Evolutionary conservation across 2,329 filamentous ascomycete species (phyloP), one percentile per base, ranked within the genome.

Genomic region (Atkinsonella texensis): DNA sequence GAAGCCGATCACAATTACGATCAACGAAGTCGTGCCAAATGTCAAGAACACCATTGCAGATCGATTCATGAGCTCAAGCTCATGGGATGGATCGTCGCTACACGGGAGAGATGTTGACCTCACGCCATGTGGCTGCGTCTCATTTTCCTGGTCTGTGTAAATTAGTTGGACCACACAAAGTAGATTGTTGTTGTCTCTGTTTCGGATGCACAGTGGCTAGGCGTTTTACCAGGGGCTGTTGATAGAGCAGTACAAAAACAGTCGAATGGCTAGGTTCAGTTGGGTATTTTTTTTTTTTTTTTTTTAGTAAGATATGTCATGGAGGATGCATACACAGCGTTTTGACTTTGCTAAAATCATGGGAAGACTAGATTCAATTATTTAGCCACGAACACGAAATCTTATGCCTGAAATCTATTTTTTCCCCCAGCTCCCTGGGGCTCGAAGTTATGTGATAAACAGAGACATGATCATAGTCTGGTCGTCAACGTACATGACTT

Each of bases 1-100:
- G 10, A 62, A 72, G 2, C 62, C 62, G 1, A 59, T 79, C 13
- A 61, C 68, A 31, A 62, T 80, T 5, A 59, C 59, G 6, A 75
- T 80, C 46, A 54, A 63, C 12, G 76, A 80, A 59, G 60, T 57
- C 2, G 39, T 5, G 38, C 48, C 9, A 1, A 39, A 10, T 18
- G 3, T 40, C 6, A 32, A 49, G 4, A 17, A 20, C 11, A 28
- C 28, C 20, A 8, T 52, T 39, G 18, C 51, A 4, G 42, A 51
- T 40, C 46, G 48, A 5, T 28, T 39, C 10, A 52, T 50, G 31
- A 54, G 53, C 40, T 42, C n/a, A 15, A 56, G 44, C 32, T 42
- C 44, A 33, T 50, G 15, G 49, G 42, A 50, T 11, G 1, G 10
- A 1, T 51, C 40, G 8, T 51, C 52, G n/a, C n/a, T 53, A n/a